Conservation (phyloP, 2,329 filamentous ascomycete species). For the Colletotrichum sublineola region DNA sequence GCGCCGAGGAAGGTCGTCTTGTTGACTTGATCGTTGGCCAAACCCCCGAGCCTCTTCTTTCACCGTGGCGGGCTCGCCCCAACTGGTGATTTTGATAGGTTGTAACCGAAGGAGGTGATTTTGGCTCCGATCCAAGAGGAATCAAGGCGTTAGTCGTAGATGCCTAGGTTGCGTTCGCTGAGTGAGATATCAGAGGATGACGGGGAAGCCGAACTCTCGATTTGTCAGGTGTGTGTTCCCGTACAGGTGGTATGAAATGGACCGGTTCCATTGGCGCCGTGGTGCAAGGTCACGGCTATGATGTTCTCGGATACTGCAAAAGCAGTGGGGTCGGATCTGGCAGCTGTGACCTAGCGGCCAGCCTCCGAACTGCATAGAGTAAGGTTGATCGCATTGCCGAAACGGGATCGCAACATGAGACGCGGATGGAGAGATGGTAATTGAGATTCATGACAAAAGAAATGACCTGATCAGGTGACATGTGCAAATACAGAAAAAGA, state of each 20-base stretch:
- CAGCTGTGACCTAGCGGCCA: slow-evolving; percentile 46
- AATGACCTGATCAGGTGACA: neutral
- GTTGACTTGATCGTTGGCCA: slow-evolving; percentile 45
- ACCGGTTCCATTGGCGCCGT: slow-evolving; percentile 46
- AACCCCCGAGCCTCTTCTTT: slow-evolving; percentile 45
- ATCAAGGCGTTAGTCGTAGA: slow-evolving; percentile 49
- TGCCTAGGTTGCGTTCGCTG: slow-evolving; percentile 44
- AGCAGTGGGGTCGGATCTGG: slow-evolving; percentile 43
- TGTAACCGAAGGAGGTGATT: slow-evolving; percentile 48
- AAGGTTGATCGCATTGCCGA: neutral
- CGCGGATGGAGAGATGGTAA: neutral
- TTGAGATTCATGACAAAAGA: slow-evolving; percentile 4
- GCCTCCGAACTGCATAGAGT: slow-evolving; percentile 2
- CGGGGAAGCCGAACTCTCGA: slow-evolving; percentile 44
- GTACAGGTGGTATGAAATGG: neutral
- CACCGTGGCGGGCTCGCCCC: slow-evolving; percentile 51
- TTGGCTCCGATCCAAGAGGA: slow-evolving; percentile 52
- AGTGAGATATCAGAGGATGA: slow-evolving; percentile 10
- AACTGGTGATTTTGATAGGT: slow-evolving; percentile 50
- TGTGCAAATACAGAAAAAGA: slow-evolving; percentile 1
- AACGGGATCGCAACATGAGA: neutral
- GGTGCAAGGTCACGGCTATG: slow-evolving; percentile 47
- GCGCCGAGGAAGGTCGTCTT: slow-evolving; percentile 43
- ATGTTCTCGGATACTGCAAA: slow-evolving; percentile 49
- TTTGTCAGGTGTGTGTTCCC: neutral